Evolutionary conservation across 495 filamentous ascomycete species (phyloP), one percentile per base, ranked within the genome.

Genomic region (Cercophora scortea): DNA sequence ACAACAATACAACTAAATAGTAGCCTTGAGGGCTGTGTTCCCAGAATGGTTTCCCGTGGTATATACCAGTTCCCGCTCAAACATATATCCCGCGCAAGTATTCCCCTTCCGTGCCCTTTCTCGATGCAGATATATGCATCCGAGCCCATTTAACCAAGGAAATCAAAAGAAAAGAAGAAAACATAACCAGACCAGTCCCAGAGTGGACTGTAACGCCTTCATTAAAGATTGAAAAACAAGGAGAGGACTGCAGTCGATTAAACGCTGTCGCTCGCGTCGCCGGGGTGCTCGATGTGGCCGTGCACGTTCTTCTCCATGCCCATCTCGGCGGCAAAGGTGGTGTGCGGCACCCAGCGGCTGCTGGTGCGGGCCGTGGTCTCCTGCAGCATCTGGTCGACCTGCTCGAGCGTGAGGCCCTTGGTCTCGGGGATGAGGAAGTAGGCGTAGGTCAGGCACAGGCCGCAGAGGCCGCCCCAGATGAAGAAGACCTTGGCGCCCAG

Each of bases 341-440:
- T 73, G 62, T 82, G 80, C 32, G 86, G 85, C 58, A 73, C 74
- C 88, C 88, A 91, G 58, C 75, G 78, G 62, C 72, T 60, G 45
- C 83, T 87, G 18, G 74, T 84, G n/a, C 82, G 66, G 8, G 88
- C 82, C 3, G 75, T 85, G 4, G 80, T 77, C 73, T 91, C 87
- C 62, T 86, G 84, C 71, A 93, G 76, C 89, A 92, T 90, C 70
- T 82, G 79, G 72, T 92, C 89, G 59, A 94, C 85, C 66, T 94
- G 88, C 73, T 94, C 89, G 38, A 92, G 85, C 8, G 86, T 85
- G n/a, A 94, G 73, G 53, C 87, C 88, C 81, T 90, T 91, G 64
- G 87, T 91, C 78, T 91, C 88, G 39, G 85, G 85, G 45, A 91
- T 74, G 40, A 90, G 77, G 76, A 88, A 83, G 75, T 85, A 91